These are phyloP conservation scores for Ananas comosus DNA, from an alignment of 176 grass and related monocot genomes.

Conservation along the genomic window DNA sequence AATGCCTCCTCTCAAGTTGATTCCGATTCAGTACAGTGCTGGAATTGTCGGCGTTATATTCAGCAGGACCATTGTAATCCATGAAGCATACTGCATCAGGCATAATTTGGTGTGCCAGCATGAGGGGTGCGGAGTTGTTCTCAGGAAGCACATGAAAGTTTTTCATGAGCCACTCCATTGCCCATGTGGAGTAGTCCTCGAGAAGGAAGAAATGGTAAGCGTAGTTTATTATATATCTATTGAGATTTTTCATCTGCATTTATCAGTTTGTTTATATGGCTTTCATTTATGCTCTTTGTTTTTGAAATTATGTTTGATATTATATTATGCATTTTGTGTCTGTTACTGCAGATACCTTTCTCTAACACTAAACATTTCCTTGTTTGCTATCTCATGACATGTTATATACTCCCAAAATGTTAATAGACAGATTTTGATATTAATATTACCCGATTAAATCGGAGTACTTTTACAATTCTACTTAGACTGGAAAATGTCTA, in stretches of 20 bases:
- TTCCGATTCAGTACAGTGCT: constrained; percentile 58
- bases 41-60: constrained; percentile 67
- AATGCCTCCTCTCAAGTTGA: constrained; percentile 27
- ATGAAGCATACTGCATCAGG: constrained; percentile 88
- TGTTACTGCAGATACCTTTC: no score
- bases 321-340: no score
- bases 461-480: no score
- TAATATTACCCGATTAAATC: no score
- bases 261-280: not conserved
- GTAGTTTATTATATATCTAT: not conserved
- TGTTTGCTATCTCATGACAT: no score
- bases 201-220: constrained; percentile 95
- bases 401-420: no score
- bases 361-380: no score
- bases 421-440: no score
- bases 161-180: constrained; percentile 84
- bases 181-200: constrained; percentile 68
- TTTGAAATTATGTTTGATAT: no score
- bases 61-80: constrained; percentile 44
- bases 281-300: not conserved
- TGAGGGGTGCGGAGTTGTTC: constrained; percentile 71
- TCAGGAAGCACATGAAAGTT: constrained; percentile 91
- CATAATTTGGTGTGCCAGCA: constrained; percentile 73
- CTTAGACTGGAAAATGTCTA: not conserved
- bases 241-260: not conserved